These are phyloP conservation scores for Metroxylon sagu DNA, from an alignment of 176 grass and related monocot genomes.

Conservation along the genomic window DNA sequence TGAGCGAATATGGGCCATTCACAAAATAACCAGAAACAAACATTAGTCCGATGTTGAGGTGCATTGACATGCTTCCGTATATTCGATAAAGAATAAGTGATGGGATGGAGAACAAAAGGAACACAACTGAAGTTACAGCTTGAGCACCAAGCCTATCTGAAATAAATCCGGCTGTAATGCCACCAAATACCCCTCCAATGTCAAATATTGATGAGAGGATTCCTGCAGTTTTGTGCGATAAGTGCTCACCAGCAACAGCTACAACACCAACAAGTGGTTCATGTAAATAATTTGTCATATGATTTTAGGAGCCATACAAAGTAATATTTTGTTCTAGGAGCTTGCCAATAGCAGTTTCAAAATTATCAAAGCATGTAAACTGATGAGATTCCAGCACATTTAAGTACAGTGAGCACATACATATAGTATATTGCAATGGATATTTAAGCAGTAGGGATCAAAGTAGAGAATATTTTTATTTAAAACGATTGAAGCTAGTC, in stretches of 20 bases:
- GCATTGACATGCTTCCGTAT: conserved; percentile 74
- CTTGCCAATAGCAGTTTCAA: too few relatives aligned
- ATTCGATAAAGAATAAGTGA: conserved; percentile 62
- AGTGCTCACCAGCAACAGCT: conserved; percentile 69
- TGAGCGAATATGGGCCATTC: conserved; percentile 94
- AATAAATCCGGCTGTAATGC: conserved; percentile 67
- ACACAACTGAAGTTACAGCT: conserved; percentile 57
- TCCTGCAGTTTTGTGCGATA: conserved; percentile 86
- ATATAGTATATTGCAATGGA: too few relatives aligned
- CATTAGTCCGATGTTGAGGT: conserved; percentile 72
- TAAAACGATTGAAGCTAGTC: too few relatives aligned
- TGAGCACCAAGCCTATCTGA: conserved; percentile 57
- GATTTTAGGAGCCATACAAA: too few relatives aligned
- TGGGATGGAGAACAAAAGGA: conserved; percentile 81
- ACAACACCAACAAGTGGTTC: conserved; percentile 18
- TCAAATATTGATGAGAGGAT: conserved; percentile 85
- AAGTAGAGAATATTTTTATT: too few relatives aligned
- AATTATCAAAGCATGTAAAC: too few relatives aligned
- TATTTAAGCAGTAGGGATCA: too few relatives aligned
- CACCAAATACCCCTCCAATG: conserved; percentile 81
- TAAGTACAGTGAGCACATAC: too few relatives aligned
- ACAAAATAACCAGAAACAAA: conserved; percentile 87
- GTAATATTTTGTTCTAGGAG: too few relatives aligned
- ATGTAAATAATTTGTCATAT: not conserved
- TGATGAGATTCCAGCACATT: too few relatives aligned